phyloP scores from a whole-genome alignment of 2,329 filamentous ascomycete species.

The Nothophaeocryptopus gaeumannii region DNA sequence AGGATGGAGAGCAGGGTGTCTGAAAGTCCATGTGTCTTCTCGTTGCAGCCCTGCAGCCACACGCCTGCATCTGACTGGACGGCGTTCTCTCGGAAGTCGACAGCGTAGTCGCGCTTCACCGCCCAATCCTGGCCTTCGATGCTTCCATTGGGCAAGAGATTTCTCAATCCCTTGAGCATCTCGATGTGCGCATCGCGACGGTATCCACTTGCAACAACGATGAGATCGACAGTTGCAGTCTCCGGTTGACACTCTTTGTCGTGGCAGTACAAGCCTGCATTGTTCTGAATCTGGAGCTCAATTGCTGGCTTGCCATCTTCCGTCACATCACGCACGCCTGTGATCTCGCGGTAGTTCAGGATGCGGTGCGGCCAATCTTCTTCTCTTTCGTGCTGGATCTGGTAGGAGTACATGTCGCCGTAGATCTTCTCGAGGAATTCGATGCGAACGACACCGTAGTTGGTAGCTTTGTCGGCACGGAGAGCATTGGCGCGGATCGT shows the following conservation, averaged over 20 bases:
- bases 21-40: conserved; percentile 81
- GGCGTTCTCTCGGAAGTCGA: conserved; percentile 65
- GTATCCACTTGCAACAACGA: conserved; percentile 89
- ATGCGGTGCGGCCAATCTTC: conserved; percentile 79
- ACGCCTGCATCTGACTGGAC: conserved; percentile 74
- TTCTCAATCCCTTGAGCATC: conserved; percentile 66
- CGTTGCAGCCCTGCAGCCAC: conserved; percentile 92
- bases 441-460: conserved; percentile 93
- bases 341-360: conserved; percentile 65
- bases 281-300: conserved; percentile 58
- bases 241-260: conserved; percentile 45
- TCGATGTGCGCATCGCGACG: conserved; percentile 71
- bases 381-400: conserved; percentile 67
- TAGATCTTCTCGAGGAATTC: conserved; percentile 86
- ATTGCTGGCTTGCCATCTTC: conserved; percentile 47
- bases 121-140: conserved; percentile 54
- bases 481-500: conserved; percentile 61
- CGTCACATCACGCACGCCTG: conserved; percentile 45
- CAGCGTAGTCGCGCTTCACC: conserved; percentile 74
- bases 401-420: conserved; percentile 82
- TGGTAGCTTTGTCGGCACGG: conserved; percentile 74
- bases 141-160: conserved; percentile 60
- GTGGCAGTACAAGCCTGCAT: conserved; percentile 44
- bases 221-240: conserved; percentile 69
- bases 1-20: conserved; percentile 39